Evolutionary conservation across 805 yeast genomes (phyloP), one percentile per base, ranked within the genome.

Genomic region (Yamadazyma phyllophila): DNA sequence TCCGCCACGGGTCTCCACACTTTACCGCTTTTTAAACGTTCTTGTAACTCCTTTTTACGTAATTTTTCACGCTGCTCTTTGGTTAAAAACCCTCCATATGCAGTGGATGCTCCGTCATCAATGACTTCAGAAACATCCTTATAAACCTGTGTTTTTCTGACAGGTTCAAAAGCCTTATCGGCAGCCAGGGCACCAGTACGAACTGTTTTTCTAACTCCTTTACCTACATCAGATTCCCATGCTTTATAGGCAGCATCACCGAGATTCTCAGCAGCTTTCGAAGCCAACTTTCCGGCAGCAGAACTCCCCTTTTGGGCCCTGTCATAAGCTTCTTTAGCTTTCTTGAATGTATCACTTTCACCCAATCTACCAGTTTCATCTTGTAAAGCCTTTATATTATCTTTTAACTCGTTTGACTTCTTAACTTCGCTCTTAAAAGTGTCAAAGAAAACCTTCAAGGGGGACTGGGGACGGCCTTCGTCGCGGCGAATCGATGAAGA

Each of bases 311-410:
- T 82, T 58, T 87, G 94, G 2, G 98, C 97, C 45, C 74, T 78
- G 45, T 86, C 86, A 57, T 85, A 89, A 0, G 99, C 99, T 49
- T 90, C 97, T 61, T 86, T 85, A 29, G 99, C 99, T 58, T 78
- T 81, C 64, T 85, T 88, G 71, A 88, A 91, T 2, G 98, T 96
- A 44, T 90, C 97, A 41, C 94, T 84, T 56, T 94, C 98, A 27
- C 96, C 88, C 64, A 94, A 78, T 57, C 90, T 82, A 34, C 96
- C 98, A 3, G 97, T 88, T 55, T 95, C 98, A 67, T 91, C 97
- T 63, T 89, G 96, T 45, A 94, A 76, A 12, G 96, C 96, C 67
- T 92, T 94, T 61, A 94, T 89, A 58, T 90, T 89, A 45, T 88
- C 90, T 60, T 91, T 95, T 49, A 94, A 77, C 64, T 94, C 98